A percentile compares a stretch with the other conserved stretches of the same genome.
Evolutionary conservation across 371 early-diverging fungal genomes (phyloP).

Genomic region (Mortierella sp.): DNA sequence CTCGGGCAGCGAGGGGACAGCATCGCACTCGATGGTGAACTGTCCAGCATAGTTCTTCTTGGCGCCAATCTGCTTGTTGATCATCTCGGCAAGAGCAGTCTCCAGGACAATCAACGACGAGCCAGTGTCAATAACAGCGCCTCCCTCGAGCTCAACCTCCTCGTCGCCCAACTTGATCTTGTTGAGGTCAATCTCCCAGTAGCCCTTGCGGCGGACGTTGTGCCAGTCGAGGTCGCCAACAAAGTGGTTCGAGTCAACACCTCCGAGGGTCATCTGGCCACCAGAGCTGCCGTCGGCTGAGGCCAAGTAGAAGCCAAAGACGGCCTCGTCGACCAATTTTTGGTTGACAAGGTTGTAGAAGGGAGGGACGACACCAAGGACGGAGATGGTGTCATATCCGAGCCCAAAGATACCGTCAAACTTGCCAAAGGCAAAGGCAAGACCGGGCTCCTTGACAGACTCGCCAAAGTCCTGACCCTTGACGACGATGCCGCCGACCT

Average conservation of each 20-base stretch:
- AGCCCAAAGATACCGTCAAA: constrained; percentile 97
- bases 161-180: constrained; percentile 81
- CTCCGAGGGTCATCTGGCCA: constrained; percentile 93
- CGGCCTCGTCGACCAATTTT: constrained; percentile 78
- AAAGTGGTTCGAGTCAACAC: constrained; percentile 77
- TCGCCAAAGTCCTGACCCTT: constrained; percentile 89
- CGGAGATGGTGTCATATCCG: constrained; percentile 92
- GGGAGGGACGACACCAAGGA: constrained; percentile 88
- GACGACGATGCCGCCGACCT: constrained; percentile 78
- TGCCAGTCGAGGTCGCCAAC: constrained; percentile 87
- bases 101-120: constrained; percentile 88
- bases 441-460: constrained; percentile 92
- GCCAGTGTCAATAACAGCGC: constrained; percentile 90
- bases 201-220: constrained; percentile 88
- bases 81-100: constrained; percentile 81
- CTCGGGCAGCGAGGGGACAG: constrained; percentile 76
- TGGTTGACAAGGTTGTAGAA: constrained; percentile 91
- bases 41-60: constrained; percentile 92
- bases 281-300: constrained; percentile 69
- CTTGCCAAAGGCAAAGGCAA: constrained; percentile 86
- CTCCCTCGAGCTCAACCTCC: constrained; percentile 66
- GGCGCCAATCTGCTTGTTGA: constrained; percentile 90
- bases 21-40: constrained; percentile 85
- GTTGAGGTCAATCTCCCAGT: constrained; percentile 94
- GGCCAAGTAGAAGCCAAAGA: constrained; percentile 89